These are phyloP conservation scores for Basipetospora chlamydospora DNA, from an alignment of 2,329 filamentous ascomycete species.

Conservation along the genomic window DNA sequence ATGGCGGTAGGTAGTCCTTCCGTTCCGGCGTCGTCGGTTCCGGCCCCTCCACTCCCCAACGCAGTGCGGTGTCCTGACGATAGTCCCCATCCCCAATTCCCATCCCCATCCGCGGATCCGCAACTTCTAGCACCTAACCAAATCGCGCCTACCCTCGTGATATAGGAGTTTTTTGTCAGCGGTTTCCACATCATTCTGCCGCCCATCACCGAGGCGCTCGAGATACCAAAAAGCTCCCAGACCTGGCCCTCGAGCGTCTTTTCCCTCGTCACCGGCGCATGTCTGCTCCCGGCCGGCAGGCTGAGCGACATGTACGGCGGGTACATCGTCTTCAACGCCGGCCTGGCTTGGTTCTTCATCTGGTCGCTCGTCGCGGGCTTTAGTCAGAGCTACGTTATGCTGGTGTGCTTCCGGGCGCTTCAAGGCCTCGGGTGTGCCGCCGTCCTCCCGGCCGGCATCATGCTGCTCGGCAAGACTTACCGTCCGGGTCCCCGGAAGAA, in stretches of 20 bases:
- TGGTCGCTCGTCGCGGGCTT: constrained; percentile 62
- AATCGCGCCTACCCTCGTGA: too few species aligned
- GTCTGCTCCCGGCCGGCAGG: constrained; percentile 50
- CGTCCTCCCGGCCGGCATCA: constrained; percentile 56
- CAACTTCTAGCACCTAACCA: constrained; percentile 7
- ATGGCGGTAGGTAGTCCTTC: constrained; percentile 16
- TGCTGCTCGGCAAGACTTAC: constrained; percentile 54
- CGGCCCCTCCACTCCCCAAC: too few species aligned
- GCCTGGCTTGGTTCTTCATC: constrained; percentile 48
- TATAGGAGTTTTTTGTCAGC: constrained; percentile 9
- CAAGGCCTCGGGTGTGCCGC: constrained; percentile 62
- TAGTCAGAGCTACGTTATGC: constrained; percentile 50
- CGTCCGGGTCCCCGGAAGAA: constrained; percentile 60
- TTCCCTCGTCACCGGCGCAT: constrained; percentile 39
- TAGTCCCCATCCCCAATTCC: neutral
- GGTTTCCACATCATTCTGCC: constrained; percentile 39
- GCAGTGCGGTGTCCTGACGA: too few species aligned
- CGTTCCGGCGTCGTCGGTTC: too few species aligned
- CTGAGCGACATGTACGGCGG: constrained; percentile 49
- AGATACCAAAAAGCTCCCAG: constrained; percentile 44
- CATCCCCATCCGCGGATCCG: too few species aligned
- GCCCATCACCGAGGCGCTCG: constrained; percentile 42
- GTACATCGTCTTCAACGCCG: constrained; percentile 42
- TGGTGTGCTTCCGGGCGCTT: constrained; percentile 59
- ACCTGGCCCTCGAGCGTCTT: constrained; percentile 53